Base-by-base conservation (phyloP, 108 stramenopile genomes). In the Pseudonitzschia multiseries region DNA sequence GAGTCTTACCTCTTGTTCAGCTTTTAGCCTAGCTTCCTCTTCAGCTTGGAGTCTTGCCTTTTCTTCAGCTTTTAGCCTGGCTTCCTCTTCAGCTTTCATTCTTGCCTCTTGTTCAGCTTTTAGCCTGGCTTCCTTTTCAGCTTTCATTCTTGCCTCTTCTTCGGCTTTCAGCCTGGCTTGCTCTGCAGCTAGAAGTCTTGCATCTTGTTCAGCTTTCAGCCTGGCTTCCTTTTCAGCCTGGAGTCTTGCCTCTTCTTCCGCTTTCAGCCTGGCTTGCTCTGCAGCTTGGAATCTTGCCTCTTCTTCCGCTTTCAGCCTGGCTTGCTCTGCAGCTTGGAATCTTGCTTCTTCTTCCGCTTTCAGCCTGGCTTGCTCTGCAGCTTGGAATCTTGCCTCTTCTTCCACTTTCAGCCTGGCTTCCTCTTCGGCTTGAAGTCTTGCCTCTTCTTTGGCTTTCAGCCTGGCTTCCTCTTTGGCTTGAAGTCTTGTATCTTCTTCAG, bases 141-240 rank as follows among this genome's bases (percentile, higher is more conserved):
- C 59, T 15, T 8, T 2, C 2, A 28, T 1, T 3, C 59, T 20
- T 24, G 64, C 64, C 15, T 33, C 40, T 17, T 36, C 64, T 43
- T 43, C 36, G 8, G 64, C 32, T 10, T 65, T 36, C 17, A 20
- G 42, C 8, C 20, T 18, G 0, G 28, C 29, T 65, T 65, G 33
- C 40, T 65, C 42, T 8, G 36, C 64, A 40, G 64, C 36, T 24
- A n/a, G 32, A 3, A 42, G 14, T 43, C 18, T 43, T 36, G 64
- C 59, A 4, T 60, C 59, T 26, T 60, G 10, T 26, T 20, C 59
- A 9, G 59, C 59, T 20, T 65, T 65, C 28, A 40, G 36, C 42
- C 64, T 65, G 4, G 64, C 32, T 41, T 65, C 42, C 6, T 22
- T 15, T 65, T 43, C 42, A 20, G 64, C 64, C 40, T 65, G 33